A percentile compares a stretch with the other conserved stretches of the same genome.
These are phyloP conservation scores for Cladosporium oxysporum DNA, from an alignment of 2,329 filamentous ascomycete genomes.

Conservation along the genomic window DNA sequence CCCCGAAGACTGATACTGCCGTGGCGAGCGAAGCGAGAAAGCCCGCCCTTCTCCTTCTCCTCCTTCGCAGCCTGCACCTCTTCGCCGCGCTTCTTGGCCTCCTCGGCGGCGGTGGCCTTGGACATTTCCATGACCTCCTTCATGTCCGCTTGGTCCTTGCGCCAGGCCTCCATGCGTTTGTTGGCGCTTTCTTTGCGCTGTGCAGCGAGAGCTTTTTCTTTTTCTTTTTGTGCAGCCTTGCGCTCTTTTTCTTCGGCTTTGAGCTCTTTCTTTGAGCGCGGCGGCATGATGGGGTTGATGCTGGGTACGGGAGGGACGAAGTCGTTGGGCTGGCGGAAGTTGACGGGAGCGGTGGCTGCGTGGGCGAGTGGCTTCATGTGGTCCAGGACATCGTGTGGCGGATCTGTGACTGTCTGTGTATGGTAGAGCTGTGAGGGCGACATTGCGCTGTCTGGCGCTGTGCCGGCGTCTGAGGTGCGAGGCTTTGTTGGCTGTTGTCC, in stretches of 20 bases:
- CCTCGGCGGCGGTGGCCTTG: slow-evolving; percentile 62
- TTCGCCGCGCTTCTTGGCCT: slow-evolving; percentile 39
- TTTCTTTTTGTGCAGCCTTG: slow-evolving; percentile 60
- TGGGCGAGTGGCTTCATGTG: slow-evolving; percentile 64
- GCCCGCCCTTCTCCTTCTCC: slow-evolving; percentile 36
- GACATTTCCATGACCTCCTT: slow-evolving; percentile 66
- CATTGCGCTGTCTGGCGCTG: slow-evolving; percentile 28
- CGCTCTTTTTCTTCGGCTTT: slow-evolving; percentile 60
- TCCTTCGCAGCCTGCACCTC: slow-evolving; percentile 4
- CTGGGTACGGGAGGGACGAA: slow-evolving; percentile 38
- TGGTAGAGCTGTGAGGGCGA: slow-evolving; percentile 32
- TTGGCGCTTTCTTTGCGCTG: slow-evolving; percentile 36
- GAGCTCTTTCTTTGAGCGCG: slow-evolving; percentile 68
- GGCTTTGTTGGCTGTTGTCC: slow-evolving; percentile 47
- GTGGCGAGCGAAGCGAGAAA: slow-evolving; percentile 64
- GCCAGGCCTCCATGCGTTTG: slow-evolving; percentile 57
- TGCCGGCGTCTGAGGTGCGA: slow-evolving; percentile 36
- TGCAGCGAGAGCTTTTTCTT: slow-evolving; percentile 50
- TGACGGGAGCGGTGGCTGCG: slow-evolving; percentile 57
- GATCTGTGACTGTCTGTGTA: slow-evolving; percentile 41
- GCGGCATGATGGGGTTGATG: slow-evolving; percentile 52
- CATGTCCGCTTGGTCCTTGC: slow-evolving; percentile 63
- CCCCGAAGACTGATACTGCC: slow-evolving; percentile 78
- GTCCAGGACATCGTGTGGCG: slow-evolving; percentile 46
- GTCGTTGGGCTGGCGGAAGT: slow-evolving; percentile 31